phyloP scores from a whole-genome alignment of 352 stramenopile genomes.

The Globisporangium canariense region DNA sequence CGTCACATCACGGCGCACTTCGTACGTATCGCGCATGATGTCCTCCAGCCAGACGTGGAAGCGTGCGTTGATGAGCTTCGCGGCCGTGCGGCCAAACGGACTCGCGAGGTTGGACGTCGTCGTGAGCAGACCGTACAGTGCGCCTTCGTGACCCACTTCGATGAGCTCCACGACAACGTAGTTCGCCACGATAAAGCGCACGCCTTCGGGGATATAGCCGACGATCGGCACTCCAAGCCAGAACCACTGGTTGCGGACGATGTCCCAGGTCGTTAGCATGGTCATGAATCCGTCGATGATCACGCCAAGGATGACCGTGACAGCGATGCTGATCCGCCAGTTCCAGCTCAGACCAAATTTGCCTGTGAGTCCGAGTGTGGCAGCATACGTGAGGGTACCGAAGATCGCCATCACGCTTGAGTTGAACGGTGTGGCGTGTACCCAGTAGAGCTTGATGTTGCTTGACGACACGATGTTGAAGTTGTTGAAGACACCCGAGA shows the following conservation, averaged over 20 bases:
- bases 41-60: constrained; percentile 53
- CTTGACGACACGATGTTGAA: constrained; percentile 53
- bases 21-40: constrained; percentile 38
- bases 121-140: constrained; percentile 54
- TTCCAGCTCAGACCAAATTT: constrained; percentile 56
- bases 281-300: constrained; percentile 41
- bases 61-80: constrained; percentile 48
- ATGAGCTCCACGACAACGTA: constrained; percentile 62
- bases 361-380: constrained; percentile 33
- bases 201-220: constrained; percentile 42
- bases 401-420: constrained; percentile 47
- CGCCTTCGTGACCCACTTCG: constrained; percentile 46
- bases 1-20: constrained; percentile 51
- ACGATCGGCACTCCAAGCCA: constrained; percentile 53
- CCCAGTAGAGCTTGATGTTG: constrained; percentile 52
- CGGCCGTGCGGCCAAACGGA: constrained; percentile 39
- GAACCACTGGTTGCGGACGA: constrained; percentile 62
- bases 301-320: constrained; percentile 24
- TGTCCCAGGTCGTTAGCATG: constrained; percentile 51
- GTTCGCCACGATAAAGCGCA: constrained; percentile 59
- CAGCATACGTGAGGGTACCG: constrained; percentile 38
- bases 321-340: constrained; percentile 47
- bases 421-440: constrained; percentile 55
- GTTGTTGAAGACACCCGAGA: constrained; percentile 51
- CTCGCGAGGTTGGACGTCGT: constrained; percentile 46